Conservation (phyloP, 352 stramenopile genomes). For the Globisporangium heterothallicum region DNA sequence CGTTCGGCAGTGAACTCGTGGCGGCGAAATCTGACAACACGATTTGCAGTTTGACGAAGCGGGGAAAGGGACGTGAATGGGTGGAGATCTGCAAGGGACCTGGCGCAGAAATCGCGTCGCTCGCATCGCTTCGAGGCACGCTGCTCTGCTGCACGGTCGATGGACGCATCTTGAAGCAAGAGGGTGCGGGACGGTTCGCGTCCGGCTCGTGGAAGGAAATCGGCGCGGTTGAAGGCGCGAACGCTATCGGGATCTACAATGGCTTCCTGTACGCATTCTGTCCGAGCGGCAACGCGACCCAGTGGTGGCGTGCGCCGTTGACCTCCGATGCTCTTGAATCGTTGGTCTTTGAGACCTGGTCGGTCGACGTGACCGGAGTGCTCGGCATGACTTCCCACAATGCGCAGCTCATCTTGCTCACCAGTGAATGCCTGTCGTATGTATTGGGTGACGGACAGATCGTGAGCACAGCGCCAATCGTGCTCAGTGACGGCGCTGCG, state of each 20-base stretch:
- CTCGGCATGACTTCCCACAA: slow-evolving; percentile 76
- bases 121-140: slow-evolving; percentile 58
- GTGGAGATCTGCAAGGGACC: slow-evolving; percentile 46
- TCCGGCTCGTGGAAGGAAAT: slow-evolving; percentile 57
- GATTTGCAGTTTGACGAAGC: slow-evolving; percentile 49
- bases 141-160: slow-evolving; percentile 57
- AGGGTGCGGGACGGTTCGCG: slow-evolving; percentile 55
- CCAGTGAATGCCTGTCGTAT: slow-evolving; percentile 33
- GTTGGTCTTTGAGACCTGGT: slow-evolving; percentile 39
- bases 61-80: slow-evolving; percentile 33
- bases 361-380: slow-evolving; percentile 17
- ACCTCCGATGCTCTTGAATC: slow-evolving; percentile 39
- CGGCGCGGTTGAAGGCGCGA: slow-evolving; percentile 31
- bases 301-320: slow-evolving; percentile 55
- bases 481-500: slow-evolving; percentile 7
- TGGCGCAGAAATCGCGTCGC: slow-evolving; percentile 34
- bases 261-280: slow-evolving; percentile 56
- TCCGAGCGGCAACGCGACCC: neutral
- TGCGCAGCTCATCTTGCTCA: slow-evolving; percentile 63
- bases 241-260: slow-evolving; percentile 66
- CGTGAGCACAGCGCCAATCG: slow-evolving; percentile 29
- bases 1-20: slow-evolving; percentile 70
- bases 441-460: slow-evolving; percentile 28
- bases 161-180: slow-evolving; percentile 63
- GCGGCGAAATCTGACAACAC: slow-evolving; percentile 45